Evolutionary conservation across 176 grass and related monocot species (phyloP).

Genomic region (sorghum (Sorghum bicolor)): DNA sequence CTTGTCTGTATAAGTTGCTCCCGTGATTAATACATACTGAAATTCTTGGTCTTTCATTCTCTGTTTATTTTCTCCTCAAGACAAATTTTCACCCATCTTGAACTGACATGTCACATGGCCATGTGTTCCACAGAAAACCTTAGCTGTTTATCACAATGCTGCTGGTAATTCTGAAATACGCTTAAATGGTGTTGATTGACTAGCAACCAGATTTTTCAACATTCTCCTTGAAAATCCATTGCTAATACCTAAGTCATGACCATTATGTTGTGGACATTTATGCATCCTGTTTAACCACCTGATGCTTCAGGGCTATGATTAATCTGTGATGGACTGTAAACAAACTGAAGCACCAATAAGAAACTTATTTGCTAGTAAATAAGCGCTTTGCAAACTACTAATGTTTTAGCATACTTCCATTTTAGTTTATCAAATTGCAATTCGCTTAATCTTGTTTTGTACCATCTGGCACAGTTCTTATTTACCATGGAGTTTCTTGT

Average conservation of each 20-base stretch:
- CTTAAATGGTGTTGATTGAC: neutral
- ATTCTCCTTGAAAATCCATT: neutral
- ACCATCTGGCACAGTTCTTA: neutral
- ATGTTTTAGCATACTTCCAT: neutral
- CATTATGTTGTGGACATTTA: neutral
- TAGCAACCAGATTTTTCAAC: neutral
- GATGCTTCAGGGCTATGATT: neutral
- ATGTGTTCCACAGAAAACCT: neutral
- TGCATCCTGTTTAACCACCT: neutral
- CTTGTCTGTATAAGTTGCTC: neutral
- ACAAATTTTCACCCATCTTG: neutral
- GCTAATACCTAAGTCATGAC: neutral
- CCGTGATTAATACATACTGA: neutral
- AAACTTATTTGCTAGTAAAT: neutral
- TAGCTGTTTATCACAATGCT: neutral
- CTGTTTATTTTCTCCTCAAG: neutral
- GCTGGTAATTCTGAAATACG: neutral
- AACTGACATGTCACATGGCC: neutral
- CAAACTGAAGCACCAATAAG: neutral
- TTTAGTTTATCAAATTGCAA: neutral
- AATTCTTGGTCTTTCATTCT: neutral
- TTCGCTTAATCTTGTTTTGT: slow-evolving; percentile 18
- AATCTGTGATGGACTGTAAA: neutral
- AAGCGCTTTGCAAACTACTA: neutral
- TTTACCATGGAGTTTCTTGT: slow-evolving; percentile 16